Conservation (phyloP, 2,329 filamentous ascomycete genomes). For the Paecilomyces sp. region DNA sequence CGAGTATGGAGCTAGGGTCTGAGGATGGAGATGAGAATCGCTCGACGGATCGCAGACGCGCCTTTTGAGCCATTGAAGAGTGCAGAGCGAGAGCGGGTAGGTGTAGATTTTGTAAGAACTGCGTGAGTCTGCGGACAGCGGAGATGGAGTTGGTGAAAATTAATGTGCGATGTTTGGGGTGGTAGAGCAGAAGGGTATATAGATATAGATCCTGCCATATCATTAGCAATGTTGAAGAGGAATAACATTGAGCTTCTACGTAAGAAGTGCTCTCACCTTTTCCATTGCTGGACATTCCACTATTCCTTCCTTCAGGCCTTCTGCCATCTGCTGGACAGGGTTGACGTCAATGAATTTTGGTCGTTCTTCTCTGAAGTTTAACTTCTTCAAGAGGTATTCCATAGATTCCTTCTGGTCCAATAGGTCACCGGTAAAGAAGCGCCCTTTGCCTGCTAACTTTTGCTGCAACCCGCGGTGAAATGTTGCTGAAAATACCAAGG, state of each 20-base stretch:
- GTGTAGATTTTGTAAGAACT: constrained; percentile 75
- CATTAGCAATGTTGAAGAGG: neutral
- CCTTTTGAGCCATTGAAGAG: constrained; percentile 93
- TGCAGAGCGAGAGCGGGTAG: constrained; percentile 73
- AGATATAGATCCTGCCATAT: constrained; percentile 70
- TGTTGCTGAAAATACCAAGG: constrained; percentile 92
- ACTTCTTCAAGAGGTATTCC: constrained; percentile 83
- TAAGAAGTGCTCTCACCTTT: constrained; percentile 53
- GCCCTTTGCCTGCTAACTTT: constrained; percentile 74
- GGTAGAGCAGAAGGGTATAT: constrained; percentile 77
- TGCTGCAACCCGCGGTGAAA: constrained; percentile 88
- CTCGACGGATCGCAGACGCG: constrained; percentile 85
- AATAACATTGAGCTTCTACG: neutral
- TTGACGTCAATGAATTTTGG: constrained; percentile 92
- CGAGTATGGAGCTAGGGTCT: constrained; percentile 59
- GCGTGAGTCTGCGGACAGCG: constrained; percentile 76
- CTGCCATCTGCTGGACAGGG: constrained; percentile 80
- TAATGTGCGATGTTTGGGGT: constrained; percentile 71
- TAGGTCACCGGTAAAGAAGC: constrained; percentile 50
- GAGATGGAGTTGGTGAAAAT: constrained; percentile 96
- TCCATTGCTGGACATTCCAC: constrained; percentile 90
- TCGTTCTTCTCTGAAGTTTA: constrained; percentile 76
- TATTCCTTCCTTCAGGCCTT: constrained; percentile 76
- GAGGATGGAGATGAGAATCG: constrained; percentile 62
- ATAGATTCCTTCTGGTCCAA: constrained; percentile 73